These are phyloP conservation scores for Solanum aculeatissimum DNA, from an alignment of 305 asterid genomes.

Conservation along the genomic window DNA sequence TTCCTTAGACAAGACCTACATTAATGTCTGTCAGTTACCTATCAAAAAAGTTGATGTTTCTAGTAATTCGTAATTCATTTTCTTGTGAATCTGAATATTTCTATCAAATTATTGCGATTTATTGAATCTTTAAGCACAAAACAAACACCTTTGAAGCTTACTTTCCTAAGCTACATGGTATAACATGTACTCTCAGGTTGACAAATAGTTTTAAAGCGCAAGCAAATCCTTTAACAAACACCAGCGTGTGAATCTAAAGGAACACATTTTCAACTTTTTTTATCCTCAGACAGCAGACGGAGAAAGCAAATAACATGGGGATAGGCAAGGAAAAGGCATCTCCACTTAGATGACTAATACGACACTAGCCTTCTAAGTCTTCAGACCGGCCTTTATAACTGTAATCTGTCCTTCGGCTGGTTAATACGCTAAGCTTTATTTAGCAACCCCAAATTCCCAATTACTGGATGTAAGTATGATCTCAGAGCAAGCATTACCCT, in stretches of 20 bases:
- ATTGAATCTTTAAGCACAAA: neutral
- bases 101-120: neutral
- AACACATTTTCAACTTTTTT: neutral
- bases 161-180: neutral
- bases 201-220: neutral
- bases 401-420: neutral
- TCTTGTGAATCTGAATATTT: neutral
- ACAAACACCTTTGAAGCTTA: neutral
- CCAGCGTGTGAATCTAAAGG: neutral
- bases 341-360: neutral
- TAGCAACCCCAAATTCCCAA: neutral
- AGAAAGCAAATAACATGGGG: neutral
- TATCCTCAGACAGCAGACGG: neutral
- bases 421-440: neutral
- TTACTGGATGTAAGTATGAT: neutral
- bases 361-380: neutral
- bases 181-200: neutral
- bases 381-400: neutral
- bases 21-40: neutral
- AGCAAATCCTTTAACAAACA: neutral
- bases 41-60: neutral
- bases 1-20: neutral
- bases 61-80: neutral
- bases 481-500: neutral
- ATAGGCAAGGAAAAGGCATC: neutral